Conservation (phyloP, 2,329 filamentous ascomycete genomes). For the Aureobasidium lini region DNA sequence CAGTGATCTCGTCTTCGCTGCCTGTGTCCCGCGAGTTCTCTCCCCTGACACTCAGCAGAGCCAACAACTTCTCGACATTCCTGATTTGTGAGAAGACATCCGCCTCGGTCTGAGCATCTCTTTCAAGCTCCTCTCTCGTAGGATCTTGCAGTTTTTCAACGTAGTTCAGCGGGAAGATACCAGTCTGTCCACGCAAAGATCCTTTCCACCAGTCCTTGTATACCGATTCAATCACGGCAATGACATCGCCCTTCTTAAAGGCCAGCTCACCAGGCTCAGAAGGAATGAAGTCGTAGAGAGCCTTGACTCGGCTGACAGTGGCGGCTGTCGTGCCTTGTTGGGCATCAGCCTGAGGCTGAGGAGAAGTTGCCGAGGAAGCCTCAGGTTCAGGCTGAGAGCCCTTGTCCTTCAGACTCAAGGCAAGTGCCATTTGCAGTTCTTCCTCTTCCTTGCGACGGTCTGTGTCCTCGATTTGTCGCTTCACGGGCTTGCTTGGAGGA, state of each 20-base stretch:
- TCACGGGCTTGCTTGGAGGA: constrained; percentile 84
- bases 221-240: constrained; percentile 92
- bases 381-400: constrained; percentile 25
- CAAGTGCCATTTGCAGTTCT: constrained; percentile 91
- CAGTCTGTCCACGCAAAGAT: constrained; percentile 85
- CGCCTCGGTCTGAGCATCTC: constrained; percentile 90
- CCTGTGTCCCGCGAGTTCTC: constrained; percentile 63
- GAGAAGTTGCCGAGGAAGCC: constrained; percentile 9
- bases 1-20: constrained; percentile 86
- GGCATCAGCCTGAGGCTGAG: constrained; percentile 31
- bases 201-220: constrained; percentile 99
- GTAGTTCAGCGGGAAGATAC: constrained; percentile 97
- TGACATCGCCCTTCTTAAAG: constrained; percentile 94
- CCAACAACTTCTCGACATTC: constrained; percentile 75
- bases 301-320: constrained; percentile 88
- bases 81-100: constrained; percentile 71
- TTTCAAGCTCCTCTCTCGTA: constrained; percentile 85
- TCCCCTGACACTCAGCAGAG: constrained; percentile 76
- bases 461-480: constrained; percentile 79
- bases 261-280: constrained; percentile 91
- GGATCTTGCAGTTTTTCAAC: constrained; percentile 96
- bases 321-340: constrained; percentile 81
- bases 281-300: constrained; percentile 88
- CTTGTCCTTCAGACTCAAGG: constrained; percentile 86
- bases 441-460: constrained; percentile 96